A percentile compares a stretch with the other conserved stretches of the same genome.
phyloP scores from a whole-genome alignment of 208 protist species.

The Trypanosoma grayi region DNA sequence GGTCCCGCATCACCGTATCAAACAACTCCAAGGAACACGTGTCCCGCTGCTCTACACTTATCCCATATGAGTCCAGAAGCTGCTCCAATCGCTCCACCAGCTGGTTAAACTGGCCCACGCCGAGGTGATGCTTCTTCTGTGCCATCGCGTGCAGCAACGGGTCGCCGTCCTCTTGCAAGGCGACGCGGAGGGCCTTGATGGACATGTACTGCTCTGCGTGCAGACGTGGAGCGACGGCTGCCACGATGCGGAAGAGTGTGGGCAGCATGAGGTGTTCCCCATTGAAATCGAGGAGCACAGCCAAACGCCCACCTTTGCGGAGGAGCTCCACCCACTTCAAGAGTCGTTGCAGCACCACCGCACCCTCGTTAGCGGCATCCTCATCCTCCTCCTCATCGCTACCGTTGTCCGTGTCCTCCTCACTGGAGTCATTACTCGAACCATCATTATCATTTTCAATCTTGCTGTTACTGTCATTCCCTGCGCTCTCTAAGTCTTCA shows the following conservation, averaged over 20 bases:
- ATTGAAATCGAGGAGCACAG: constrained; percentile 31
- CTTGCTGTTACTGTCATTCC: background rate
- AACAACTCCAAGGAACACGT: constrained; percentile 32
- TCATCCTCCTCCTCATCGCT: constrained; percentile 19
- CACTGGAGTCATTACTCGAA: background rate
- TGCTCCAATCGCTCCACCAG: constrained; percentile 33
- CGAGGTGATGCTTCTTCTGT: constrained; percentile 55
- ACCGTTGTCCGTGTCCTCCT: constrained; percentile 14
- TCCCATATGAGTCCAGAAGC: constrained; percentile 44
- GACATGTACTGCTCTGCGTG: constrained; percentile 76
- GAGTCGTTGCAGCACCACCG: constrained; percentile 31
- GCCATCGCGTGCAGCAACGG: constrained; percentile 43
- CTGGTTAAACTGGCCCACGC: constrained; percentile 31
- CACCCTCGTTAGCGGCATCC: constrained; percentile 8
- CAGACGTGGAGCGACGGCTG: constrained; percentile 57
- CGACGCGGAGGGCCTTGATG: constrained; percentile 68
- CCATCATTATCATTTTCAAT: constrained; percentile 1
- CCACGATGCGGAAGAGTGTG: constrained; percentile 38
- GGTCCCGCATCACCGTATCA: constrained; percentile 25
- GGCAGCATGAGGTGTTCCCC: constrained; percentile 23
- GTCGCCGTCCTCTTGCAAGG: constrained; percentile 25
- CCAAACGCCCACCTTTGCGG: constrained; percentile 21
- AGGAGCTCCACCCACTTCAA: constrained; percentile 45
- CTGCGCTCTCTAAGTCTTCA: background rate
- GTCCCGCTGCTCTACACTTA: constrained; percentile 43